Evolutionary conservation across 768 basidiomycete genomes (phyloP), one percentile per base, ranked within the genome.

Genomic region (Hortiboletus flavorubellus): DNA sequence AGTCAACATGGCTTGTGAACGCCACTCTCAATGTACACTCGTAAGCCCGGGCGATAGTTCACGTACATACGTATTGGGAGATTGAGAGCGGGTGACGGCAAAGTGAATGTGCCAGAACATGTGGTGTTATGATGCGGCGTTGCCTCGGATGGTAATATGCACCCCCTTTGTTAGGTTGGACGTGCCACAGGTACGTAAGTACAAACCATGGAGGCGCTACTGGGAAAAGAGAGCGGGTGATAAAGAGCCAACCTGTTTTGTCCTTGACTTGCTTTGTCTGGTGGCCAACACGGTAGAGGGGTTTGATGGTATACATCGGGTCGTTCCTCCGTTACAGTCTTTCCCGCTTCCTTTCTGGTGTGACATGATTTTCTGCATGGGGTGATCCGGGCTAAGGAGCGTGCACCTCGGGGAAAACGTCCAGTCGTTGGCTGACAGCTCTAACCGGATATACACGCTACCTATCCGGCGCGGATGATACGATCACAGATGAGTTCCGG

Each of bases 121-220:
- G 26, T 43, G 53, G 37, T 34, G 6, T 35, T 18, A 14, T 30
- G 41, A 31, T 42, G 7, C 37, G 48, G 35, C 35, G 33, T 42
- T 51, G 26, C 39, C 30, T 39, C 49, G 53, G 42, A 23, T 29
- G 38, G 38, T 49, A 10, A 37, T 18, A 30, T 40, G 26, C 51
- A 16, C 6, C 41, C 12, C 15, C 21, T 49, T 41, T 7, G 38
- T 38, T 16, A 18, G 4, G 29, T n/a, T 34, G n/a, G 14, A 10
- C 35, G 18, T 53, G 47, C 29, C 47, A 49, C 18, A 9, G 16
- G 49, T 1, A 63, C 51, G 61, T 26, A 26, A 26, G 26, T 54
- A 50, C 52, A 21, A n/a, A 16, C 34, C 44, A 38, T 39, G 23
- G 38, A 2, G 29, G 37, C 5, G n/a, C 14, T 4, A 31, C 23